phyloP scores from a whole-genome alignment of 2,329 filamentous ascomycete genomes.

The Verticillium isaacii region DNA sequence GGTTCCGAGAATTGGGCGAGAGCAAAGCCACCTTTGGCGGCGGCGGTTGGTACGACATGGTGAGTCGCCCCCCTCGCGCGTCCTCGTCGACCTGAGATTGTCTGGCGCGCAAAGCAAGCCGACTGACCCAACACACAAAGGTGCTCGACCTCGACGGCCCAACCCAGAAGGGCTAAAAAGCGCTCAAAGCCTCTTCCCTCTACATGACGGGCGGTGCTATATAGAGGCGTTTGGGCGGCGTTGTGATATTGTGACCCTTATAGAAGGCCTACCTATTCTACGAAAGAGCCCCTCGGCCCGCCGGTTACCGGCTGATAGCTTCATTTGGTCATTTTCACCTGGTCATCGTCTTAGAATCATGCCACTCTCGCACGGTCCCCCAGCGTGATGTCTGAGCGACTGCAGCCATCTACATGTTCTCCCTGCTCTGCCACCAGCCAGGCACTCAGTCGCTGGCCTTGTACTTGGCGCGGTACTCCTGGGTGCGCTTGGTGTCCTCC shows the following conservation, averaged over 20 bases:
- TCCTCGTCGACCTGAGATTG: not conserved
- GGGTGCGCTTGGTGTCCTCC: slow-evolving; percentile 60
- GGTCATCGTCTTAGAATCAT: too few species aligned
- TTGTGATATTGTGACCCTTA: not conserved
- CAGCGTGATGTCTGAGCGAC: not conserved
- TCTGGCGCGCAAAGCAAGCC: not conserved
- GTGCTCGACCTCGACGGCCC: slow-evolving; percentile 17
- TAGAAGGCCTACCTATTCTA: not conserved
- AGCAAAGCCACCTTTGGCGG: slow-evolving; percentile 71
- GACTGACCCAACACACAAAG: slow-evolving; percentile 10
- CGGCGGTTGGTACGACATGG: slow-evolving; percentile 80
- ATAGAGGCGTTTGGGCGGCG: not conserved
- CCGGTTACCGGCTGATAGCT: not conserved
- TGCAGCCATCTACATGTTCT: not conserved
- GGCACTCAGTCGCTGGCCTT: slow-evolving; percentile 48
- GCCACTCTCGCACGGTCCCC: not conserved
- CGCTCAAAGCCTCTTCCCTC: not conserved
- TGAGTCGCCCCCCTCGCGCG: slow-evolving; percentile 29
- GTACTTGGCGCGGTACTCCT: slow-evolving; percentile 68
- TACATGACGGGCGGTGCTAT: not conserved
- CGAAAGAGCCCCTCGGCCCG: not conserved
- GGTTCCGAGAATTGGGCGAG: slow-evolving; percentile 64
- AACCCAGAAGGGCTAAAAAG: slow-evolving; percentile 8
- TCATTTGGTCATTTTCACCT: too few species aligned
- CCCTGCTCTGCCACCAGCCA: not conserved